Conservation (phyloP, 2,329 filamentous ascomycete species). For the Colletotrichum truncatum region DNA sequence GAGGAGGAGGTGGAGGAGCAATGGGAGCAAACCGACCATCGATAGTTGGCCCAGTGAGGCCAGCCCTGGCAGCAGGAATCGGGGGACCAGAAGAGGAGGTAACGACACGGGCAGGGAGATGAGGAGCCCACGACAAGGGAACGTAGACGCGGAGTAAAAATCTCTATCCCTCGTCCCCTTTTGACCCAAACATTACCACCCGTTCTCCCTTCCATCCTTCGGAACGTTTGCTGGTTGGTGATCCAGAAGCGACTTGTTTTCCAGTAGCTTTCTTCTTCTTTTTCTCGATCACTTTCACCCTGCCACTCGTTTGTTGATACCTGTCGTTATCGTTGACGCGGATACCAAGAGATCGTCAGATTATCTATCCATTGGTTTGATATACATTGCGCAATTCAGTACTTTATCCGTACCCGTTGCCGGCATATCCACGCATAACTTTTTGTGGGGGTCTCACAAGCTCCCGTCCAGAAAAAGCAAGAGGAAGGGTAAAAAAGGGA, state of each 20-base stretch:
- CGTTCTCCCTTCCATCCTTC: neutral
- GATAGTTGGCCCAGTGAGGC: neutral
- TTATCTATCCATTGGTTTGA: neutral
- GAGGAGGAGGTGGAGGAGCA: neutral
- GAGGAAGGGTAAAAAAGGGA: no score
- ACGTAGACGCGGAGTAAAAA: no score
- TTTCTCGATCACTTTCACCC: neutral
- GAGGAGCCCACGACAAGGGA: neutral
- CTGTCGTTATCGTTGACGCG: constrained; percentile 3
- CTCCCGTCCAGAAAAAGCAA: constrained; percentile 21
- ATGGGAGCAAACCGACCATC: neutral
- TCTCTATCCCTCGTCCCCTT: neutral
- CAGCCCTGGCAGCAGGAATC: neutral
- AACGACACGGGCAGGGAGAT: constrained; percentile 11
- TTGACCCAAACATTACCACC: neutral
- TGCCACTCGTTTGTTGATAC: neutral
- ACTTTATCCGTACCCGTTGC: constrained; percentile 14
- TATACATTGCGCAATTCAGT: constrained; percentile 20
- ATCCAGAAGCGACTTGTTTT: neutral
- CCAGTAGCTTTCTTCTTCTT: neutral
- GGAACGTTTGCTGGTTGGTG: neutral
- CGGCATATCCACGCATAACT: constrained; percentile 29
- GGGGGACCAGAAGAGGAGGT: neutral
- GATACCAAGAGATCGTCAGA: constrained; percentile 12
- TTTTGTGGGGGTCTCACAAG: constrained; percentile 14